Base-by-base conservation (phyloP, 2,329 filamentous ascomycete species). In the Xylariaceae sp. region DNA sequence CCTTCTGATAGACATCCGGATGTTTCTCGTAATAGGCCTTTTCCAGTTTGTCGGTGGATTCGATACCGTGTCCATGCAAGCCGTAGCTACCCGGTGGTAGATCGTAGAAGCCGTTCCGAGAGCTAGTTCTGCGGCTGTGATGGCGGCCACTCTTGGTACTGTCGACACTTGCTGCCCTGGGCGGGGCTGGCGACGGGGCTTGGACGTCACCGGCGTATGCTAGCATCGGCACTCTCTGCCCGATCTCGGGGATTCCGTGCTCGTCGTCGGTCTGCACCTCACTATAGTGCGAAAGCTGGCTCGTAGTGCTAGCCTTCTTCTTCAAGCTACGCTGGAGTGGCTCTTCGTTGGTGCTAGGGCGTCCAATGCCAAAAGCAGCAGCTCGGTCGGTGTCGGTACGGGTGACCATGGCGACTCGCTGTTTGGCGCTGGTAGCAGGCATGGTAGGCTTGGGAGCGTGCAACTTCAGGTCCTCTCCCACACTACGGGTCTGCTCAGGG, bases 21-120 rank as follows among this genome's bases (percentile, higher is more conserved):
- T 95, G 88, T 65, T 92, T 96, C 54, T 88, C 79, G 57, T 92
- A 94, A 75, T 94, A 96, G 17, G 85, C 85, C 66, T 85, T 86
- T 55, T 95, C 88, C 28, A 97, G 85, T 58, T 83, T 87, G 64
- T 94, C 86, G 40, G 79, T 77, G 3, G 83, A 72, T 13, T 76
- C 73, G 17, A 85, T 71, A 37, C 88, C 88, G 56, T 96, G 90
- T 31, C 89, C 88, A 55, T 94, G 89, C 39, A 95, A 76, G 46
- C 90, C 89, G 56, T 97, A 97, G 67, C 88, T 95, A 41, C 88
- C 90, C 3, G 88, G 85, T 1, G 89, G 89, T 7, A 76, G 62
- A 17, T 78, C 74, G 26, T 79, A 70, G 52, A 82, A 83, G 24
- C 83, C 84, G 39, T 30, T 40, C 27, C 81, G 76, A 33, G 76